Evolutionary conservation across 768 basidiomycete species (phyloP), one percentile per base, ranked within the genome.

Genomic region (Suillus bovinus): DNA sequence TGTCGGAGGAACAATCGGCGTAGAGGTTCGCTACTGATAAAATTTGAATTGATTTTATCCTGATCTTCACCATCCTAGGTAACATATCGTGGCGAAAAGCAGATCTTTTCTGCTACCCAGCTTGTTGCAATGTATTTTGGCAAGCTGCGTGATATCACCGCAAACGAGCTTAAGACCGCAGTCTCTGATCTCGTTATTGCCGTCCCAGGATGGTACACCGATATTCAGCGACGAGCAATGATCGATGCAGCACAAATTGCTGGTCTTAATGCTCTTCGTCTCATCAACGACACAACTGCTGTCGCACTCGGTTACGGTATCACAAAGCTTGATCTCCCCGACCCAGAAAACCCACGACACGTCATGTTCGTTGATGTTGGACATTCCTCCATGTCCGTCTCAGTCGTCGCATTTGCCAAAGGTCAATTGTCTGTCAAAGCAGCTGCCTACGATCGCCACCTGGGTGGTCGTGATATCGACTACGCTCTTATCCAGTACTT

Each of bases 211-310:
- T 98, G 94, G 94, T 99, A 86, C 82, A 93, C 96, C 66, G 96
- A 99, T 70, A 77, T 88, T 58, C 97, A 99, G 76, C 86, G 96
- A 60, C 86, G 96, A 38, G 94, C 96, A 0, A 72, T 96, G 64
- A 83, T 94, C 61, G 94, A 96, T 69, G 94, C 97, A 34, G 94
- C 94, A 47, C 71, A 85, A 63, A 93, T 99, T 70, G 94, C 93
- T 60, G 89, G 90, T 62, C 85, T 99, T 64, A 97, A 94, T 76
- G 79, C 86, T 66, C 91, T 99, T 64, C 93, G 96, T 58, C 84
- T 99, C 76, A 94, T 99, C 82, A 98, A 98, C 80, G 97, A 99
- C 75, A 89, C 90, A 61, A 99, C 96, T 65, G 97, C 96, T 59
- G 85, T 90, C 61, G 97, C 97, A 44, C 90, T 99, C 74, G 94